Conservation (phyloP, 371 early-diverging fungal species). For the Lichtheimia ornata region DNA sequence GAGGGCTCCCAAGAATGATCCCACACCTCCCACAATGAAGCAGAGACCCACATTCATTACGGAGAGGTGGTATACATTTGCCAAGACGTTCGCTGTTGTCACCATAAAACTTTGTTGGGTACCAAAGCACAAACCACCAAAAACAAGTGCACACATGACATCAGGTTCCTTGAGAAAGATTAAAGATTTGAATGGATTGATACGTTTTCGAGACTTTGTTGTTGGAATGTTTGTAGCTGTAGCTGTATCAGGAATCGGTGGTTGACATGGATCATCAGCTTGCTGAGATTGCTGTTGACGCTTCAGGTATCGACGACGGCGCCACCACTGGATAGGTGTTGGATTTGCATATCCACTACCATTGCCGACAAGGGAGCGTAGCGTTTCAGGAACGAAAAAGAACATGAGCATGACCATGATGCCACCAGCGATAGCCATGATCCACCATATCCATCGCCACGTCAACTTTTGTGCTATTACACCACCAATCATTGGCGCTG, state of each 20-base stretch:
- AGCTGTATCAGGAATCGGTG: too few species aligned
- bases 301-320: slow-evolving; percentile 7
- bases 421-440: slow-evolving; percentile 47
- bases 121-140: neutral
- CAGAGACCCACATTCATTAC: slow-evolving; percentile 15
- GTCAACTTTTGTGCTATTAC: slow-evolving; percentile 10
- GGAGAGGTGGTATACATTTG: slow-evolving; percentile 10
- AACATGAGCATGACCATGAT: slow-evolving; percentile 39
- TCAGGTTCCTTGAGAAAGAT: neutral
- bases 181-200: slow-evolving; percentile 3
- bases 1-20: slow-evolving; percentile 12
- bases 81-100: neutral
- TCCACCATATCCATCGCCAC: slow-evolving; percentile 47
- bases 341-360: slow-evolving; percentile 26
- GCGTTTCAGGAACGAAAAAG: slow-evolving; percentile 62
- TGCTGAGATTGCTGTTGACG: neutral
- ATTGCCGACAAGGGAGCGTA: slow-evolving; percentile 41
- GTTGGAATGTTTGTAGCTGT: too few species aligned
- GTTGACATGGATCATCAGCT: too few species aligned
- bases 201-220: neutral
- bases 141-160: neutral
- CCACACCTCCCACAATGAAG: slow-evolving; percentile 17
- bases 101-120: neutral
- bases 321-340: slow-evolving; percentile 22
- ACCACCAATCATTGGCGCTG: slow-evolving; percentile 47